A percentile compares a stretch with the other conserved stretches of the same genome.
Evolutionary conservation across 2,329 filamentous ascomycete genomes (phyloP).

Genomic region (Bretziella fagacearum): DNA sequence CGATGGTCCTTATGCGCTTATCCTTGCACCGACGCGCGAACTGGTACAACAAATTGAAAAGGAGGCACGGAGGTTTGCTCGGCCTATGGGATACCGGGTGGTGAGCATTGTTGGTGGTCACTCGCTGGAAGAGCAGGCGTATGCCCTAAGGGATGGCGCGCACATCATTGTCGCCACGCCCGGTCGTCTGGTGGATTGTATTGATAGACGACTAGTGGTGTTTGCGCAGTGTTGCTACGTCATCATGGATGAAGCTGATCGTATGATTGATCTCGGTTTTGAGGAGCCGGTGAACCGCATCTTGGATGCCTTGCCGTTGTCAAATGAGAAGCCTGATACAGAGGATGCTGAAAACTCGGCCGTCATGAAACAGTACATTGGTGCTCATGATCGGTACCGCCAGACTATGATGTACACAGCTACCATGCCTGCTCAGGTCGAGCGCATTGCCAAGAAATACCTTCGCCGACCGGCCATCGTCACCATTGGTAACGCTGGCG

Average conservation of each 20-base stretch:
- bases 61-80: constrained; percentile 84
- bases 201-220: constrained; percentile 80
- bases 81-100: constrained; percentile 77
- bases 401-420: constrained; percentile 99
- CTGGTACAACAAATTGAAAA: constrained; percentile 93
- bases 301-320: constrained; percentile 77
- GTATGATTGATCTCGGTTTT: constrained; percentile 97
- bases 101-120: constrained; percentile 98
- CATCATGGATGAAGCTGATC: constrained; percentile 98
- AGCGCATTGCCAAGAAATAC: constrained; percentile 95
- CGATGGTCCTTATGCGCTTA: constrained; percentile 92
- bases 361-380: constrained; percentile 68
- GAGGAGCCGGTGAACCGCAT: constrained; percentile 97
- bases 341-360: constrained; percentile 76
- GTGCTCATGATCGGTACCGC: constrained; percentile 62
- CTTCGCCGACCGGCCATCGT: constrained; percentile 83
- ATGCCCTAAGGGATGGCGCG: constrained; percentile 74
- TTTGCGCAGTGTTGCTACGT: constrained; percentile 95
- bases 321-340: constrained; percentile 87
- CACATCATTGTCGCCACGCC: constrained; percentile 98
- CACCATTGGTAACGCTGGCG: constrained; percentile 83
- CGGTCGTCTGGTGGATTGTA: constrained; percentile 90
- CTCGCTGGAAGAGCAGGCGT: constrained; percentile 83
- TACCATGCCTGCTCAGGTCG: constrained; percentile 84
- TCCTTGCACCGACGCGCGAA: constrained; percentile 90